These are phyloP conservation scores for Babesia bovis DNA, from an alignment of 169 alveolate species.

Conservation along the genomic window DNA sequence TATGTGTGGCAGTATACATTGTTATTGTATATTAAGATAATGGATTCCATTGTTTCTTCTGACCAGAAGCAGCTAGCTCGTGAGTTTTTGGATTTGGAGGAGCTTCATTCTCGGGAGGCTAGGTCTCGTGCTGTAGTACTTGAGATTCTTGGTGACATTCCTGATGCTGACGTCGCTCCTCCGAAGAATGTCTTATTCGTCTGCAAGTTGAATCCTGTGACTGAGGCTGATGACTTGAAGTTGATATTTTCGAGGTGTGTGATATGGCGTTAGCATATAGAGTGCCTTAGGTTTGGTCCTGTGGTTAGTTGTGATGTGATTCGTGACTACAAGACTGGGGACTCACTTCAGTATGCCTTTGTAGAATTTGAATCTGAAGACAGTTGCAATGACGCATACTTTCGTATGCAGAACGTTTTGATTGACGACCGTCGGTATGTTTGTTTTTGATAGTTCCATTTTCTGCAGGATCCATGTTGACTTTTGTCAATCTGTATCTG, in stretches of 20 bases:
- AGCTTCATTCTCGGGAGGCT: slow-evolving; percentile 87
- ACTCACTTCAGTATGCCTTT: slow-evolving; percentile 97
- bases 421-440: slow-evolving; percentile 91
- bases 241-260: slow-evolving; percentile 83
- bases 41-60: neutral
- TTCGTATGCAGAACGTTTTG: slow-evolving; percentile 95
- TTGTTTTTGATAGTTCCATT: neutral
- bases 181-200: slow-evolving; percentile 98
- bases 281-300: slow-evolving; percentile 89
- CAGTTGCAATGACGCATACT: slow-evolving; percentile 94
- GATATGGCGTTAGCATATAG: neutral
- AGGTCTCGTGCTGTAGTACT: slow-evolving; percentile 92
- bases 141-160: slow-evolving; percentile 96
- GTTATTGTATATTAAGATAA: neutral
- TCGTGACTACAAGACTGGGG: slow-evolving; percentile 97
- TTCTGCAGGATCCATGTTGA: slow-evolving; percentile 74
- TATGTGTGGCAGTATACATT: neutral
- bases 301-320: slow-evolving; percentile 93
- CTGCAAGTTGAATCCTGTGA: slow-evolving; percentile 95
- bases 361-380: slow-evolving; percentile 94
- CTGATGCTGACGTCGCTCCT: slow-evolving; percentile 97
- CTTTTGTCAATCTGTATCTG: slow-evolving; percentile 85
- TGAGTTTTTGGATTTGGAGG: slow-evolving; percentile 82
- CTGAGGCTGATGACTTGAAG: slow-evolving; percentile 96
- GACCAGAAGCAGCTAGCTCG: slow-evolving; percentile 78